Conservation (phyloP, 352 stramenopile species). For the Proteromonas lacertae region DNA sequence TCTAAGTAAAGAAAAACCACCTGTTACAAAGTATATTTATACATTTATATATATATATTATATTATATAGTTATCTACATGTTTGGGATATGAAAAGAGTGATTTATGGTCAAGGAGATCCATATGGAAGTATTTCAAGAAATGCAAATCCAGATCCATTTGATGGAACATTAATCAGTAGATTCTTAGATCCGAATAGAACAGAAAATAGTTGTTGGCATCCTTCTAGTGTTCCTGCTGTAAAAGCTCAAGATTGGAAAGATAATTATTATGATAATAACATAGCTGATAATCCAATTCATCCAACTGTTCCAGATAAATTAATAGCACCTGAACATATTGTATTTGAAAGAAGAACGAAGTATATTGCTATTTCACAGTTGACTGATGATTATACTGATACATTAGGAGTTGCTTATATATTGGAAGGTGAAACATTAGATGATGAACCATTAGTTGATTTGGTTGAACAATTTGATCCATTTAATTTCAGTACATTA, state of each 20-base stretch:
- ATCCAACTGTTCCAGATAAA: constrained; percentile 49
- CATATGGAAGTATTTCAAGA: no score
- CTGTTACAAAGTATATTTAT: no score
- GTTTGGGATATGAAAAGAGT: no score
- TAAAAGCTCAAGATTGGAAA: constrained; percentile 55
- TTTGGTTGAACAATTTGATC: no score
- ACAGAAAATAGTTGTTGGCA: constrained; percentile 44
- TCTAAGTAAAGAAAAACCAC: no score
- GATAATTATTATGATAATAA: constrained; percentile 79
- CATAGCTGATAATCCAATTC: constrained; percentile 72
- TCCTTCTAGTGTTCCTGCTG: constrained; percentile 29
- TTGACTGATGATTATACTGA: constrained; percentile 52
- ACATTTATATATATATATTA: no score
- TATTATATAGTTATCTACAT: no score
- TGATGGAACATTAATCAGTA: constrained; percentile 29
- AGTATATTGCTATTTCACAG: constrained; percentile 58
- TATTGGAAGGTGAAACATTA: constrained; percentile 17
- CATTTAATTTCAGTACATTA: no score
- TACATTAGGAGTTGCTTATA: constrained; percentile 20
- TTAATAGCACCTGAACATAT: constrained; percentile 41
- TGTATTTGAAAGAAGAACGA: constrained; percentile 45
- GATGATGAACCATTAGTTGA: no score
- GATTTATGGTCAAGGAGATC: no score
- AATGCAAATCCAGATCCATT: no score
- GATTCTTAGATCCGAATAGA: constrained; percentile 61